phyloP scores from a whole-genome alignment of 23 red algal species.

The Gracilaria gracilis region DNA sequence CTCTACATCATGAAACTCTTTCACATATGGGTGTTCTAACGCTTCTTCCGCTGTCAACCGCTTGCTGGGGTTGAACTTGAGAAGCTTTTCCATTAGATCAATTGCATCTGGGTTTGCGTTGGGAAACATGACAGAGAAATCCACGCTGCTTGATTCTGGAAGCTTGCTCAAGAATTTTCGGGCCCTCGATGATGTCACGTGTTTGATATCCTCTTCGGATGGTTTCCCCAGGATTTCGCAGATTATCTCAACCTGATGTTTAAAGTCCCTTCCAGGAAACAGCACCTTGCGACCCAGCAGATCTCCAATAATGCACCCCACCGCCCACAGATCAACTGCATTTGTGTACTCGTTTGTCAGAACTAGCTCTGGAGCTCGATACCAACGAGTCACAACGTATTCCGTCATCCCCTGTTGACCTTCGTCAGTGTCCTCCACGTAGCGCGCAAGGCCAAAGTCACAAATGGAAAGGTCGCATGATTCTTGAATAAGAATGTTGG shows the following conservation, averaged over 20 bases:
- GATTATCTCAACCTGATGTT: conserved; percentile 86
- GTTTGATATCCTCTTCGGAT: conserved; percentile 62
- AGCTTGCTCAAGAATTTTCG: conserved; percentile 81
- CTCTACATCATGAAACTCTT: conserved; percentile 65
- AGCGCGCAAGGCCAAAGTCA: conserved; percentile 94
- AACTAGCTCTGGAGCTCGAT: conserved; percentile 90
- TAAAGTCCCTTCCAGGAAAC: conserved; percentile 81
- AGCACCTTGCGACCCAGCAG: conserved; percentile 85
- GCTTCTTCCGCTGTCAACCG: conserved; percentile 84
- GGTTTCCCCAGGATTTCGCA: conserved; percentile 85
- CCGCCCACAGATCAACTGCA: conserved; percentile 93
- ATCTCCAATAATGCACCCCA: conserved; percentile 92
- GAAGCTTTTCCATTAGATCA: conserved; percentile 77
- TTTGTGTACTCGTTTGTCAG: conserved; percentile 82
- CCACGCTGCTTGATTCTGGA: conserved; percentile 38
- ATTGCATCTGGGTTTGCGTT: conserved; percentile 74
- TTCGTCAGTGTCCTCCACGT: conserved; percentile 61
- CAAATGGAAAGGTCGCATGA: conserved; percentile 78
- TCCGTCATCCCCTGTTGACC: conserved; percentile 75
- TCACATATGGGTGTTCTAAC: conserved; percentile 82
- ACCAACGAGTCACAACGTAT: conserved; percentile 93
- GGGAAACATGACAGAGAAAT: conserved; percentile 60
- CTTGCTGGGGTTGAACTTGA: conserved; percentile 84
- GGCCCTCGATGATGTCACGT: conserved; percentile 70
- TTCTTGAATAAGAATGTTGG: conserved; percentile 87